phyloP scores from a whole-genome alignment of 2,329 filamentous ascomycete species.

The Dothideomycetes sp. region DNA sequence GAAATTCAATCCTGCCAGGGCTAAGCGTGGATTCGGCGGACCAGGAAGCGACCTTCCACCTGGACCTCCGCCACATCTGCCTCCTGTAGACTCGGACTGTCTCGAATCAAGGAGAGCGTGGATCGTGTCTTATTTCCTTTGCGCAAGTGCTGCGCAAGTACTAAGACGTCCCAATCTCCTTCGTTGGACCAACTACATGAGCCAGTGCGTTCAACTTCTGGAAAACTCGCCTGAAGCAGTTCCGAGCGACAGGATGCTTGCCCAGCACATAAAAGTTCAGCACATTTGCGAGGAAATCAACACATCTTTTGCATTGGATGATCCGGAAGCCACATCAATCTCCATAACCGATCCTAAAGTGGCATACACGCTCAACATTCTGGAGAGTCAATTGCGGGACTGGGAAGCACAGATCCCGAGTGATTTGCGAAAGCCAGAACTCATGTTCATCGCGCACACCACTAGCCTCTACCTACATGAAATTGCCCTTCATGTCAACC shows the following conservation, averaged over 20 bases:
- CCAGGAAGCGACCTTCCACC: conserved; percentile 22
- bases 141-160: conserved; percentile 47
- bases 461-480: conserved; percentile 39
- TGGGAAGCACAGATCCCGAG: conserved; percentile 34
- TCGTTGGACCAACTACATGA: conserved; percentile 52
- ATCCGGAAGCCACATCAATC: conserved; percentile 36
- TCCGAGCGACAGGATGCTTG: conserved; percentile 44
- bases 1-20: conserved; percentile 29
- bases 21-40: conserved; percentile 22
- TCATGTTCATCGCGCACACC: conserved; percentile 36
- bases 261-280: conserved; percentile 47
- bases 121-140: conserved; percentile 51
- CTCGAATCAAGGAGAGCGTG: conserved; percentile 49
- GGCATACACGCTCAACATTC: conserved; percentile 42
- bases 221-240: conserved; percentile 44
- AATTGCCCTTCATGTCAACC: conserved; percentile 37
- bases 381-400: conserved; percentile 41
- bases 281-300: conserved; percentile 48
- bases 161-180: conserved; percentile 47
- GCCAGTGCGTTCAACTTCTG: conserved; percentile 48
- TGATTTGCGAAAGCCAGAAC: conserved; percentile 22
- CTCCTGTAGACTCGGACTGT: conserved; percentile 37
- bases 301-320: conserved; percentile 46
- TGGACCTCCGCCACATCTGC: conserved; percentile 16
- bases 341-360: conserved; percentile 45